These are phyloP conservation scores for Trichosanthes cucumerina DNA, from an alignment of 306 rosid genomes.

Conservation along the genomic window DNA sequence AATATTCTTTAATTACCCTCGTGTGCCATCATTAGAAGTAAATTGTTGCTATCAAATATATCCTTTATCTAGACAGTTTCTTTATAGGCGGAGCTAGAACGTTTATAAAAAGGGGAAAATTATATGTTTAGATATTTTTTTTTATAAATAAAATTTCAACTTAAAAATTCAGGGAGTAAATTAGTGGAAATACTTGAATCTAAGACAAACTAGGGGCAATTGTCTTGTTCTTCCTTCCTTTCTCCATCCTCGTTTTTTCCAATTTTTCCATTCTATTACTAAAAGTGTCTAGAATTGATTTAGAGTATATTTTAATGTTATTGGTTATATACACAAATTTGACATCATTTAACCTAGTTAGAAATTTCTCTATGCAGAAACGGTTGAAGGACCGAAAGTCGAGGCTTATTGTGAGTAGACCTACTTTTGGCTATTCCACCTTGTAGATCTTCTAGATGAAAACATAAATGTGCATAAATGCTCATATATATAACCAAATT, in stretches of 20 bases:
- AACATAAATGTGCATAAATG: neutral
- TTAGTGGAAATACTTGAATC: neutral
- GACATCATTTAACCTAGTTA: neutral
- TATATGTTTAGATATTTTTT: neutral
- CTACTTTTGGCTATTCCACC: neutral
- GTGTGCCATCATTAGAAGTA: neutral
- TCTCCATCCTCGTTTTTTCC: neutral
- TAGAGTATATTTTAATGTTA: neutral
- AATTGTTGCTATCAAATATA: neutral
- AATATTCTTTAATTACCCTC: neutral
- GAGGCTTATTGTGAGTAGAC: slow-evolving; percentile 59
- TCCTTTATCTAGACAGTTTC: neutral
- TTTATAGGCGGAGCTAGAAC: neutral
- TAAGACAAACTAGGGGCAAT: neutral
- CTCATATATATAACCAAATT: neutral
- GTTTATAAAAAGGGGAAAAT: neutral
- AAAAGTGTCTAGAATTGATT: neutral
- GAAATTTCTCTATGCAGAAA: slow-evolving; percentile 35
- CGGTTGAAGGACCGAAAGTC: slow-evolving; percentile 77
- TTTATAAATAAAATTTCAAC: neutral
- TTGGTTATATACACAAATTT: slow-evolving; percentile 2
- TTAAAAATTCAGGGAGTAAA: neutral
- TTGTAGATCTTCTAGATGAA: neutral
- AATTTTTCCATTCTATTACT: neutral
- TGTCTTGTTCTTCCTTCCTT: neutral